Evolutionary conservation across 345 rosid genomes (phyloP), one percentile per base, ranked within the genome.

Genomic region (Stellera chamaejasme): DNA sequence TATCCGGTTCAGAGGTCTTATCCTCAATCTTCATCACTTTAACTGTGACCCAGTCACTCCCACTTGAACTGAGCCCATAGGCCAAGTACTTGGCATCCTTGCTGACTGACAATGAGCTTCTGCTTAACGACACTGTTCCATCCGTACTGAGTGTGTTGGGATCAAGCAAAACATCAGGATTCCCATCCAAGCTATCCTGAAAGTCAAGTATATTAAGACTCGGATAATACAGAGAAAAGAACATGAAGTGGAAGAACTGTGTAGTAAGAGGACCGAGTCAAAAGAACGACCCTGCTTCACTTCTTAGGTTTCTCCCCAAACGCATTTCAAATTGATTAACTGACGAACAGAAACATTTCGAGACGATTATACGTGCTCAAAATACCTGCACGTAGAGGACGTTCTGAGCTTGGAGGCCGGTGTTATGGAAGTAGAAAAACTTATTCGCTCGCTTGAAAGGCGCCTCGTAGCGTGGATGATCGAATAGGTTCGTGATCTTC

Each of bases 11-110:
- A 14, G 71, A 87, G 70, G 43, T 73, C 76, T 74, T 84, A 54
- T 87, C 87, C 57, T 66, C 77, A 54, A 87, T 48, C 12, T 65
- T 72, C 95, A 83, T 79, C 47, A 87, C 81, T 57, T 85, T 83
- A 43, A 93, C 75, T 0, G 84, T 90, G n/a, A 79, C 82, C 97
- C 99, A 94, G 58, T 90, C 99, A 67, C 99, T 94, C 48, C 97
- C 97, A 54, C 95, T 94, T 0, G 87, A 60, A 72, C 97, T 77
- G 55, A 90, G 78, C 27, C 85, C 97, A 56, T 85, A 85, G 1
- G 96, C 90, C 73, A 90, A 54, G 69, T 79, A 82, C 69, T 79
- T 79, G 9, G 81, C 95, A 64, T 94, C 95, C 72, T 83, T 77
- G 46, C 97, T 85, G 0, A 87, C 66, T 13, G 88, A 61, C 42